phyloP scores from a whole-genome alignment of 2,329 filamentous ascomycete species.

The Daldinia sp. region DNA sequence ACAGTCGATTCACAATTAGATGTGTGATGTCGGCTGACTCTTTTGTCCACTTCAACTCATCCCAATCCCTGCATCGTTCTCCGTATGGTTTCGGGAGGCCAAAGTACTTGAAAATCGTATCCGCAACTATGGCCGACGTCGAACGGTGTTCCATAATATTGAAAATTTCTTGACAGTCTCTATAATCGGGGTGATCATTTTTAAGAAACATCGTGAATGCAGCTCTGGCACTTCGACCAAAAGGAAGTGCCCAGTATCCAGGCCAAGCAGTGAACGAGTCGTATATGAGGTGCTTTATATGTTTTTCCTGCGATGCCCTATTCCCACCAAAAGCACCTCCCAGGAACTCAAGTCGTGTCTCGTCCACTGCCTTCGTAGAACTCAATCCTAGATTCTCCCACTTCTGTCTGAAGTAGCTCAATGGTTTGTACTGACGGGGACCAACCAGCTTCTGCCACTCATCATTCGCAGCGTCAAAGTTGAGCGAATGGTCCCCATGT shows the following conservation, averaged over 20 bases:
- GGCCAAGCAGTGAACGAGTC: conserved; percentile 43
- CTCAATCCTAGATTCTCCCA: conserved; percentile 32
- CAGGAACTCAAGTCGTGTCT: conserved; percentile 32
- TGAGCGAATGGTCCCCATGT: conserved; percentile 39
- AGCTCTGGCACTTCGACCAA: conserved; percentile 28
- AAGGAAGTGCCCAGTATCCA: conserved; percentile 36
- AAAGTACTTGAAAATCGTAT: conserved; percentile 37
- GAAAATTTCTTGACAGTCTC: conserved; percentile 43
- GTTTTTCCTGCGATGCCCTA: conserved; percentile 39
- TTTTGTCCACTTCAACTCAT: conserved; percentile 29
- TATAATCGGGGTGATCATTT: conserved; percentile 12
- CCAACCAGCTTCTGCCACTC: conserved; percentile 42
- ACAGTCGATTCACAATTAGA: background rate
- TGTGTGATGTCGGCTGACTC: conserved; percentile 5
- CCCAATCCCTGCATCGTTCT: conserved; percentile 43
- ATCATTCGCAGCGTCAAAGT: conserved; percentile 38
- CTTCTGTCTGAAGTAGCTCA: conserved; percentile 35
- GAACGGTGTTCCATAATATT: conserved; percentile 44
- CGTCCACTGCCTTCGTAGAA: background rate
- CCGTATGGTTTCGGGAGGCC: conserved; percentile 32
- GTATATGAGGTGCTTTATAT: conserved; percentile 43
- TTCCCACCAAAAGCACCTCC: conserved; percentile 45
- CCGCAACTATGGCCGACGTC: conserved; percentile 38
- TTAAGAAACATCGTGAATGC: conserved; percentile 33
- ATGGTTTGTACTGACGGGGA: conserved; percentile 27